Evolutionary conservation across 768 basidiomycete genomes (phyloP).

Genomic region (Pulveroboletus ravenelii): DNA sequence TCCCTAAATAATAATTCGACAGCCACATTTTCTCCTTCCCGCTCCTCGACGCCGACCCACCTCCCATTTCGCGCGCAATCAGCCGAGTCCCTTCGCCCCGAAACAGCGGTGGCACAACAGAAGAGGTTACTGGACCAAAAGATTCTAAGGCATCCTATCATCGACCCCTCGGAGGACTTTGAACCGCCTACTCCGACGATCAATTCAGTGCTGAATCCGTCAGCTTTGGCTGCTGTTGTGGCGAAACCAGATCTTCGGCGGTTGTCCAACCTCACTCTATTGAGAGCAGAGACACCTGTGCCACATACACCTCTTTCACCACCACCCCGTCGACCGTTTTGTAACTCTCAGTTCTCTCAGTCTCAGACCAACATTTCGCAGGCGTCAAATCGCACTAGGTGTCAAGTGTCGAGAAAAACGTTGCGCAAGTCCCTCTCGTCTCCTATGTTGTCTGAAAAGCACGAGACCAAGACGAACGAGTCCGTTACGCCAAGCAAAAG

Average conservation of each 20-base stretch:
- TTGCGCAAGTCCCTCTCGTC: slow-evolving; percentile 53
- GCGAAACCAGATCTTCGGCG: slow-evolving; percentile 32
- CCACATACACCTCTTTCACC: slow-evolving; percentile 61
- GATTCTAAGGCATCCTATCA: slow-evolving; percentile 39
- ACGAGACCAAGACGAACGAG: slow-evolving; percentile 32
- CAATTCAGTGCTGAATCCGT: slow-evolving; percentile 3
- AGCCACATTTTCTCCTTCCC: slow-evolving; percentile 36
- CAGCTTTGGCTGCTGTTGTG: slow-evolving; percentile 16
- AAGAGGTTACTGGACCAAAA: slow-evolving; percentile 37
- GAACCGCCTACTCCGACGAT: slow-evolving; percentile 19
- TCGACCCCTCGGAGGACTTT: slow-evolving; percentile 31
- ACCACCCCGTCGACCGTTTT: slow-evolving; percentile 50
- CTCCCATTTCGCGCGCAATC: slow-evolving; percentile 19
- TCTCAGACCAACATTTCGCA: slow-evolving; percentile 52
- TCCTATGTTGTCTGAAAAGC: slow-evolving; percentile 45
- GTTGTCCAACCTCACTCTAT: slow-evolving; percentile 42
- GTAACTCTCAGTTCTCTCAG: slow-evolving; percentile 43
- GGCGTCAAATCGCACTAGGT: neutral
- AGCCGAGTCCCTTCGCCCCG: slow-evolving; percentile 20
- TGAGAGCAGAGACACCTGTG: slow-evolving; percentile 64
- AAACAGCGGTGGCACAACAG: slow-evolving; percentile 18
- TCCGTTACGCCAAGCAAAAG: slow-evolving; percentile 32
- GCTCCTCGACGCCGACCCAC: slow-evolving; percentile 37
- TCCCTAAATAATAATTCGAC: slow-evolving; percentile 62
- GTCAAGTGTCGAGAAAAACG: slow-evolving; percentile 13